Base-by-base conservation (phyloP, 352 stramenopile species). In the Hyaloperonospora arabidopsidis region DNA sequence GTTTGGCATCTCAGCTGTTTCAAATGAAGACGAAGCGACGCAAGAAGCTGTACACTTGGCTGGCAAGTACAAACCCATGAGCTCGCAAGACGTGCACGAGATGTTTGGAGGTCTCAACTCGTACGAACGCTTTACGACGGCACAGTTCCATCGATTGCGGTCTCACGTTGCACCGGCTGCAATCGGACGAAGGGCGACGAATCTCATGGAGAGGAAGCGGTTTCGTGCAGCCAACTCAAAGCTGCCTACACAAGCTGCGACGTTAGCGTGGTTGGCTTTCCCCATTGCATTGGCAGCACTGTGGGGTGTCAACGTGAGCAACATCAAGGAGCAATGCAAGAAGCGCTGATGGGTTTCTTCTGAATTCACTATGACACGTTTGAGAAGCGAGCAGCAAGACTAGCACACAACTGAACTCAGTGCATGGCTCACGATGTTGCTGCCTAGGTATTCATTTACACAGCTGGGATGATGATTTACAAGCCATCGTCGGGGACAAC, bases 91-190 rank as follows among this genome's bases (percentile, higher is more conserved):
- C 44, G 77, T 90, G 21, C 68, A 90, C 64, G 54, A 81, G 25
- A 86, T 90, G 74, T 87, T 90, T 28, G 75, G 72, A 0, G 77
- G 72, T 0, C 61, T 87, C 15, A 90, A 90, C 59, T 66, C 67
- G 39, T 86, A 79, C 56, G 78, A 88, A 51, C 80, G 80, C 66
- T 88, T 88, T 53, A 86, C 78, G 18, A 90, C 80, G 15, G 80
- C 80, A 14, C 63, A 90, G 52, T 90, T 86, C 58, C 68, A 90
- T 43, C 59, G 60, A 34, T 61, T 74, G 48, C 74, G 80, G 5
- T 87, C 78, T 18, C 54, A 68, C 45, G 55, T 75, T 11, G 79
- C 79, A 4, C 79, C 79, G 0, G 58, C 65, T 36, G 53, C 73
- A 8, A 85, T 90, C 36, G 80, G 80, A 17, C 68, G 80, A 25